Evolutionary conservation across 1,284 basidiomycete genomes (phyloP).

Genomic region (Veloporphyrellus conicus): DNA sequence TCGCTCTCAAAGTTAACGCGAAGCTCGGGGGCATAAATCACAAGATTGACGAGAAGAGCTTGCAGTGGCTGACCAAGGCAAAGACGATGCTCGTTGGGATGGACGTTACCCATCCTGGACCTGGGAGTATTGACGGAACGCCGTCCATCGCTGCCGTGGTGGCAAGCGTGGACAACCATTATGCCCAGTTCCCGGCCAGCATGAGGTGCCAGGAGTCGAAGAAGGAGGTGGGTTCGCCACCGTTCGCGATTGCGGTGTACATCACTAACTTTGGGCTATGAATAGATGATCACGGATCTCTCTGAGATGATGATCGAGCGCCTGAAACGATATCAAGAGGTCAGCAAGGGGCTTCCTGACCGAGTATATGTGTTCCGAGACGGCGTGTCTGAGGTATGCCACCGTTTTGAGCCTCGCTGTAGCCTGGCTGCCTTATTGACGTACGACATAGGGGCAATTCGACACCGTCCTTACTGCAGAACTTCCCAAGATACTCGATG

Average conservation of each 20-base stretch:
- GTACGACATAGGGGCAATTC: conserved; percentile 58
- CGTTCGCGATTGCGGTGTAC: background rate
- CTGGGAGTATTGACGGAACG: conserved; percentile 56
- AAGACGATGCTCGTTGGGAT: conserved; percentile 74
- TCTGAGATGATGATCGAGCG: conserved; percentile 65
- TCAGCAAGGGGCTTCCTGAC: conserved; percentile 54
- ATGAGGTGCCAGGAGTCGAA: conserved; percentile 60
- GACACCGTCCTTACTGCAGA: conserved; percentile 55
- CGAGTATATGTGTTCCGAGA: conserved; percentile 54
- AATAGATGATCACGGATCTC: conserved; percentile 65
- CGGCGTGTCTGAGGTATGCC: conserved; percentile 67
- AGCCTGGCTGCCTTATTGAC: background rate
- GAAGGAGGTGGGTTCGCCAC: conserved; percentile 52
- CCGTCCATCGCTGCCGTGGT: conserved; percentile 80
- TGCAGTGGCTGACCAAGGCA: conserved; percentile 60
- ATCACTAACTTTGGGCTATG: background rate
- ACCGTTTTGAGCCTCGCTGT: background rate
- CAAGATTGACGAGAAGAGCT: conserved; percentile 49
- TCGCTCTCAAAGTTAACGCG: conserved; percentile 45
- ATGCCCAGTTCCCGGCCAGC: conserved; percentile 69
- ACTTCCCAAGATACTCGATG: conserved; percentile 53
- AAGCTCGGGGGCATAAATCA: conserved; percentile 80
- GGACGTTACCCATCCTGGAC: conserved; percentile 72
- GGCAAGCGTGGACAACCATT: conserved; percentile 60
- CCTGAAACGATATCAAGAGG: conserved; percentile 50